Conservation (phyloP, 2,329 filamentous ascomycete genomes). For the Hymenoscyphus repandus region DNA sequence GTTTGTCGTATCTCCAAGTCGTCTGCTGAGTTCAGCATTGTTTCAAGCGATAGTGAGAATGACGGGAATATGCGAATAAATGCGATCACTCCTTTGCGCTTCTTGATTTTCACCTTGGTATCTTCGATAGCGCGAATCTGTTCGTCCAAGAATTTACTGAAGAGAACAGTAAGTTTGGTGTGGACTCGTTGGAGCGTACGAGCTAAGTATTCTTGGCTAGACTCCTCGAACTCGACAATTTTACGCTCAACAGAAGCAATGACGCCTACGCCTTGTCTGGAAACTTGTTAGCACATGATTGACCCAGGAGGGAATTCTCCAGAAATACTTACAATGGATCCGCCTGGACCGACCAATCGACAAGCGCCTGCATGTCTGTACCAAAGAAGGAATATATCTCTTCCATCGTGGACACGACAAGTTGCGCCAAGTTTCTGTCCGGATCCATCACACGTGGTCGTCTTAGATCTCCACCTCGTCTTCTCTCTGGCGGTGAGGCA, state of each 20-base stretch:
- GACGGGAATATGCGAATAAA: constrained; percentile 92
- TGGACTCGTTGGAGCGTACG: constrained; percentile 76
- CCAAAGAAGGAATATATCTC: constrained; percentile 80
- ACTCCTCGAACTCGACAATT: constrained; percentile 73
- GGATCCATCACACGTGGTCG: constrained; percentile 78
- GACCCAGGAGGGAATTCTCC: background rate
- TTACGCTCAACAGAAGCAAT: constrained; percentile 77
- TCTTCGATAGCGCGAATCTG: constrained; percentile 95
- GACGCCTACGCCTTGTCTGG: constrained; percentile 82
- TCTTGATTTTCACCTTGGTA: constrained; percentile 98
- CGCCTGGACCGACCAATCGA: constrained; percentile 75
- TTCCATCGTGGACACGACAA: constrained; percentile 83
- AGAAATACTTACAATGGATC: constrained; percentile 69
- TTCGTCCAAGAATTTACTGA: constrained; percentile 86
- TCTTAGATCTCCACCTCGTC: constrained; percentile 67
- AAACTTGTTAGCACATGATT: constrained; percentile 15
- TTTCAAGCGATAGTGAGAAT: constrained; percentile 79
- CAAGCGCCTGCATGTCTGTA: constrained; percentile 68
- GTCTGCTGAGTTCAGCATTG: constrained; percentile 63
- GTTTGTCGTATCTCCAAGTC: constrained; percentile 66
- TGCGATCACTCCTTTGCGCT: constrained; percentile 91
- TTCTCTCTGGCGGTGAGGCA: constrained; percentile 57
- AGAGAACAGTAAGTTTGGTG: constrained; percentile 65
- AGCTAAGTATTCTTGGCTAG: constrained; percentile 88
- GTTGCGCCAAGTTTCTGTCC: constrained; percentile 78